Conservation (phyloP, 2,329 filamentous ascomycete species). For the Colletotrichum eleusines region DNA sequence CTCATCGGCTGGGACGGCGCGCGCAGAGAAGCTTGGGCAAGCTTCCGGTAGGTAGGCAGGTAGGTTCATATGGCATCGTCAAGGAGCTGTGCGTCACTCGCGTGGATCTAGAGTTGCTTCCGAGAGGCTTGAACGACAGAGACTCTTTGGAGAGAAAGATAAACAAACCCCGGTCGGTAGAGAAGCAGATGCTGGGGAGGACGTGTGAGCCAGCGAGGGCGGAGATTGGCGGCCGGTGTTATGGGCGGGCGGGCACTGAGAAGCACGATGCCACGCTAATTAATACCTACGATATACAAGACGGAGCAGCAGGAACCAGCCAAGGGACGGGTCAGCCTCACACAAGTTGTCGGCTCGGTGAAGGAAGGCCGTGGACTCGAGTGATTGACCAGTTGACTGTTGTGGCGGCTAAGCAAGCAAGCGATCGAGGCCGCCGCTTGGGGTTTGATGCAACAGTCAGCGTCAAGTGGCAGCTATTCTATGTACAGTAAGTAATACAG, state of each 20-base stretch:
- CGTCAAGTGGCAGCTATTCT: background rate
- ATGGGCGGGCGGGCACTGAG: too few species aligned
- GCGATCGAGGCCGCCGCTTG: constrained; percentile 16
- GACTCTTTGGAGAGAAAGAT: background rate
- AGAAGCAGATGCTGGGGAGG: background rate
- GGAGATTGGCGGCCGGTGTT: constrained; percentile 10
- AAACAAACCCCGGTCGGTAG: background rate
- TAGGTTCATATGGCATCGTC: background rate
- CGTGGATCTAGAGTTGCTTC: constrained; percentile 3
- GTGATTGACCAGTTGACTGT: too few species aligned
- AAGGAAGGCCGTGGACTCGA: background rate
- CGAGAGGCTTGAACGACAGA: background rate
- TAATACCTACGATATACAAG: too few species aligned
- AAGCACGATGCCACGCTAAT: too few species aligned
- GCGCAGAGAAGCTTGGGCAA: background rate
- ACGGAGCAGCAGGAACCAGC: background rate
- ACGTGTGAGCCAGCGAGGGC: background rate
- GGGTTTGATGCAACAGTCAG: background rate
- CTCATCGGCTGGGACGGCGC: background rate
- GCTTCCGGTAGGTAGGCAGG: background rate
- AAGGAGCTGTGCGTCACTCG: constrained; percentile 12
- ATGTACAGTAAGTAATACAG: too few species aligned
- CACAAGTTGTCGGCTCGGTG: constrained; percentile 8
- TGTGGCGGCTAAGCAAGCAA: background rate
- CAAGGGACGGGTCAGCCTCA: background rate